Base-by-base conservation (phyloP, 208 protist genomes). In the Trypanosoma grayi region DNA sequence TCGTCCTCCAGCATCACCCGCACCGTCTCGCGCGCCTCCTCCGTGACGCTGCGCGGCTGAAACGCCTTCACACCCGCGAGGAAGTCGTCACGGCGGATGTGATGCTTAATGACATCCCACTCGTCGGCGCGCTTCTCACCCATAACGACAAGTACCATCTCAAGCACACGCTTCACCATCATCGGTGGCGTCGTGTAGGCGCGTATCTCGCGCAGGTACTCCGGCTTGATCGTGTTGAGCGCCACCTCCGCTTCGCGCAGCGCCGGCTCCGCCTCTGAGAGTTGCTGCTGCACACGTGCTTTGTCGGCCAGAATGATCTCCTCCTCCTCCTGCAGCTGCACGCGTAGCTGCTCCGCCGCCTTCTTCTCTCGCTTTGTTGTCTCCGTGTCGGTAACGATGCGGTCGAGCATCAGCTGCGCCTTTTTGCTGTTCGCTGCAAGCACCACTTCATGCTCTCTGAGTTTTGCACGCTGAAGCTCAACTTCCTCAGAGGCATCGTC, bases 121-220 rank as follows among this genome's bases (percentile, higher is more conserved):
- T 98, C 93, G 28, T 81, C 75, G 60, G 62, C 62, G 37, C 64
- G 48, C 43, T 65, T 79, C 66, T 94, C 73, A 18, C 92, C 79
- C 66, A 99, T 84, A 28, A 98, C 66, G 22, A 76, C 69, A 50
- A 85, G 73, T 9, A 98, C 97, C 9, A 89, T 79, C 61, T 98
- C 93, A 25, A 99, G 80, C n/a, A 93, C 86, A 16, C 96, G 81
- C 79, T 98, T 93, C 39, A 99, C 96, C 70, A 89, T 90, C 33
- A 72, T 76, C 22, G 98, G 98, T 45, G 98, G 98, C 28, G 90
- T 99, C n/a, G 79, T 83, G 56, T 99, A 96, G 24, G 87, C 77
- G 41, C 98, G 87, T n/a, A 99, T 94, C 83, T 99, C 98, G 24
- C 97, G 93, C 25, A 99, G 81, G 69, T 99, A 93, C 69, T 93